Evolutionary conservation across 2,329 filamentous ascomycete genomes (phyloP), one percentile per base, ranked within the genome.

Genomic region (Claviceps humidiphila): DNA sequence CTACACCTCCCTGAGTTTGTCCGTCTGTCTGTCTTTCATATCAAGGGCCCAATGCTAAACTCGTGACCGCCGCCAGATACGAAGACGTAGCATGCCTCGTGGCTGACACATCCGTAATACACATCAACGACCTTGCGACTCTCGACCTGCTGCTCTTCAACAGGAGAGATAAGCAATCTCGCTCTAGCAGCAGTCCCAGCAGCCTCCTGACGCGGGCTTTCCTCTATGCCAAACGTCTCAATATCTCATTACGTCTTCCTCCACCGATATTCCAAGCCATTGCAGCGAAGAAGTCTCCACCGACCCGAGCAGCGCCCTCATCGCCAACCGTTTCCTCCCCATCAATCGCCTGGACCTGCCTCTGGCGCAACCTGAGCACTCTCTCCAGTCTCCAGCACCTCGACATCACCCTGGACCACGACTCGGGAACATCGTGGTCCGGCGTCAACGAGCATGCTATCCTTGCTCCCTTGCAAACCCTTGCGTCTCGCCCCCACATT

Each of bases 351-450:
- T 55, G 53, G 53, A 17, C 16, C 9, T 17, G 16, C 17, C 39
- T 53, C 4, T 55, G 53, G 51, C 44, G 30, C 17, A 42, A 38
- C 30, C 45, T 53, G n/a, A 20, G 45, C 34, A 17, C 17, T 2
- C 48, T 55, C 14, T 34, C n/a, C 6, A 37, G 39, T 13, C 53
- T 55, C 20, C 51, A 41, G 7, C 22, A 22, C 8, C 5, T 55
- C 13, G 30, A 55, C 11, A 11, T 55, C 14, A 53, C 38, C 5
- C 38, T 55, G 2, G 53, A 55, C 38, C 53, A 55, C 37, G 53
- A 53, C 39, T 55, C 53, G 20, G 41, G 42, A 39, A 48, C 45
- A 11, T 55, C 53, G 2, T 55, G 53, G 53, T 53, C 51, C 16
- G 13, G 17, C 6, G 40, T 55, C 51, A 46, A 55, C 40, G 51